phyloP scores from a whole-genome alignment of 768 basidiomycete species.

The Hemileccinum rubropunctum region DNA sequence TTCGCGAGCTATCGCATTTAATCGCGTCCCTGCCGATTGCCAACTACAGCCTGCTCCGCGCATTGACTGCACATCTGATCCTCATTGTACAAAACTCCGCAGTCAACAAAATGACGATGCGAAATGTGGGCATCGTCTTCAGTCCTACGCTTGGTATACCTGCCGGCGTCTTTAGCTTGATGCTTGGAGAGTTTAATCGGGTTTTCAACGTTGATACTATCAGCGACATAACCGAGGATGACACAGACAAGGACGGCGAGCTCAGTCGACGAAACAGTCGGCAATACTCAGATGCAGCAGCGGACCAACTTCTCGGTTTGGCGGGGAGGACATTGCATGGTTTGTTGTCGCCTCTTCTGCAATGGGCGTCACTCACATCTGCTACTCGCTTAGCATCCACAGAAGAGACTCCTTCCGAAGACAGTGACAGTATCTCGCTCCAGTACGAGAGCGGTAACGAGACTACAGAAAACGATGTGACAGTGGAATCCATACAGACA shows the following conservation, averaged over 20 bases:
- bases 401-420: conserved; percentile 66
- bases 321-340: conserved; percentile 64
- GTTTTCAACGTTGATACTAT: conserved; percentile 80
- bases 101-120: conserved; percentile 97
- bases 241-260: conserved; percentile 34
- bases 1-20: conserved; percentile 80
- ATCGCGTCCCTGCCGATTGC: conserved; percentile 85
- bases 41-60: conserved; percentile 92
- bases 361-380: conserved; percentile 1
- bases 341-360: conserved; percentile 35
- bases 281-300: conserved; percentile 80
- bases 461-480: conserved; percentile 57
- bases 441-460: conserved; percentile 78
- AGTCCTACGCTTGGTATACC: conserved; percentile 97
- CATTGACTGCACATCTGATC: conserved; percentile 92
- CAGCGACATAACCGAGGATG: conserved; percentile 22
- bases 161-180: conserved; percentile 93
- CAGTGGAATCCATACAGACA: conserved; percentile 41
- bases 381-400: conserved; percentile 34
- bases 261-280: conserved; percentile 73
- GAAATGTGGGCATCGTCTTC: conserved; percentile 98
- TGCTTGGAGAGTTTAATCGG: conserved; percentile 90
- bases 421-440: conserved; percentile 64
- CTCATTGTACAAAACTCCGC: conserved; percentile 88
- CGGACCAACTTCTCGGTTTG: conserved; percentile 79